Base-by-base conservation (phyloP, 78 protist species). In the Guillardia theta region DNA sequence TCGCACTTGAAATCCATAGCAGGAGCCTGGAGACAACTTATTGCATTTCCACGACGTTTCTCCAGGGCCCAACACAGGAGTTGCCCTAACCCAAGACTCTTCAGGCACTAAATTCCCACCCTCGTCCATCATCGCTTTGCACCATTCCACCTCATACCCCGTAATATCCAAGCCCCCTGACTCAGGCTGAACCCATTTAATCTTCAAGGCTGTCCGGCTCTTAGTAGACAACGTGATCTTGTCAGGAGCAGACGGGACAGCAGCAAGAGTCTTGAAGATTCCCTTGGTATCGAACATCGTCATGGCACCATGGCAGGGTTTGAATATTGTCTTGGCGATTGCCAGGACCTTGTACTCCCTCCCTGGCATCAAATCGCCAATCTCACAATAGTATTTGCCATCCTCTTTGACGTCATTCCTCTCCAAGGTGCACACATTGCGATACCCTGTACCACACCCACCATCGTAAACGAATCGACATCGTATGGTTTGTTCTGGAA, bases 251-350 rank as follows among this genome's bases (percentile, higher is more conserved):
- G 41, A 22, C 48, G 90, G 90, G 53, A 30, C 90, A n/a, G 90
- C 90, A 22, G 90, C 9, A 22, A 24, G 24, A 36, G 90, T 78
- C 33, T 30, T 46, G 50, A 78, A 43, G 37, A n/a, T 30, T 46
- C 43, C 90, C 8, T 78, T 78, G 18, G 90, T 78, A 36, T 78
- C 43, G 48, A 78, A 78, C 53, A 78, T 37, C 53, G 90, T 78
- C 33, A 43, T 46, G 24, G 90, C 90, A 18, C 90, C 90, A 30
- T 78, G 90, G 33, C 90, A 78, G 48, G 90, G 90, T 36, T 78
- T 43, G 90, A 78, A 78, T 27, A 27, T 3, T 4, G 90, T 78
- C 24, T 50, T 46, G 8, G 90, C 90, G 90, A 78, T 78, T 36
- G 90, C 90, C 24, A 78, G 50, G 37, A 78, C 90, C 27, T 50